Evolutionary conservation across 2,329 filamentous ascomycete species (phyloP).

Genomic region (Pyrenophora teres): DNA sequence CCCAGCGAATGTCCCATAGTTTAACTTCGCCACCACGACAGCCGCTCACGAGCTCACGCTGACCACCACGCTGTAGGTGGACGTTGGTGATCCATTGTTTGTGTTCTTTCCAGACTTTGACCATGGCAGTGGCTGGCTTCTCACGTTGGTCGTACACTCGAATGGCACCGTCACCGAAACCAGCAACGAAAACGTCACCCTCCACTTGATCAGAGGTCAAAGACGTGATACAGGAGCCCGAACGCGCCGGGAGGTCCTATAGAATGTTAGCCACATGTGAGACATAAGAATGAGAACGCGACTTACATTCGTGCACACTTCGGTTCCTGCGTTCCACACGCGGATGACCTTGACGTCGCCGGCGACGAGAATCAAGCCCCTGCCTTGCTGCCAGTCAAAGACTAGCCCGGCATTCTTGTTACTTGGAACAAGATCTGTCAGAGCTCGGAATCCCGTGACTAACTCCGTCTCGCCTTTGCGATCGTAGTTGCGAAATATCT

Average conservation of each 20-base stretch:
- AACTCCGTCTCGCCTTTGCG: slow-evolving; percentile 76
- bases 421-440: slow-evolving; percentile 91
- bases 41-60: slow-evolving; percentile 87
- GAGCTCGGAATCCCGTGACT: slow-evolving; percentile 85
- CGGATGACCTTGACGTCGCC: slow-evolving; percentile 94
- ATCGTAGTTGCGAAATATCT: slow-evolving; percentile 92
- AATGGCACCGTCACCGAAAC: slow-evolving; percentile 93
- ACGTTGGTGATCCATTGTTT: slow-evolving; percentile 94
- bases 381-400: slow-evolving; percentile 99
- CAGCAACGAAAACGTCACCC: slow-evolving; percentile 92
- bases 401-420: slow-evolving; percentile 95
- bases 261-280: slow-evolving; percentile 12
- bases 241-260: slow-evolving; percentile 88
- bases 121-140: slow-evolving; percentile 86
- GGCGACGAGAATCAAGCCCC: slow-evolving; percentile 90
- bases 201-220: slow-evolving; percentile 97
- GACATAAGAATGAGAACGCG: not conserved
- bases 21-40: slow-evolving; percentile 92
- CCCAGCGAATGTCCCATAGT: slow-evolving; percentile 94
- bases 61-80: slow-evolving; percentile 93
- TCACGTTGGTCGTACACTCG: slow-evolving; percentile 90
- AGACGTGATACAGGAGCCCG: slow-evolving; percentile 92
- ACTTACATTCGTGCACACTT: slow-evolving; percentile 78
- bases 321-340: slow-evolving; percentile 93
- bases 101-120: slow-evolving; percentile 96